A percentile compares a stretch with the other conserved stretches of the same genome.
phyloP scores from a whole-genome alignment of 2,329 filamentous ascomycete species.

The Aureobasidium sp. region DNA sequence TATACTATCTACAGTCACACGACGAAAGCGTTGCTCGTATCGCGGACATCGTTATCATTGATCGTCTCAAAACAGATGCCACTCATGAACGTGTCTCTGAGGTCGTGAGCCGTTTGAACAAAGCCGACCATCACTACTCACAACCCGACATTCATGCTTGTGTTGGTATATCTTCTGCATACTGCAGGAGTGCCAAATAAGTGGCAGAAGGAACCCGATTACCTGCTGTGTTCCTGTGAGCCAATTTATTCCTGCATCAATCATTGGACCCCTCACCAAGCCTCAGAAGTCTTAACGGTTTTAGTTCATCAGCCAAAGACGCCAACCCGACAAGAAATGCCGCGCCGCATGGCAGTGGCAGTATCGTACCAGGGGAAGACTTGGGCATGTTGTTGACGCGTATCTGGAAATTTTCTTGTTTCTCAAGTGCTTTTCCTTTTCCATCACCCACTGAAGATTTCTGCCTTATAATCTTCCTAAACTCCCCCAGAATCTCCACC shows the following conservation, averaged over 20 bases:
- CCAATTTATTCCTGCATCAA: constrained; percentile 2
- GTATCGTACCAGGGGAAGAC: background rate
- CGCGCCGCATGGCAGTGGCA: constrained; percentile 13
- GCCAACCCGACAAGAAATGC: constrained; percentile 13
- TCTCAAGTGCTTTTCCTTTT: background rate
- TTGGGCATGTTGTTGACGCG: background rate
- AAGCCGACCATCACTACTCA: background rate
- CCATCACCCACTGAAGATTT: background rate
- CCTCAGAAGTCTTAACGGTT: constrained; percentile 10
- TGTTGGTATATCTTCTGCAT: background rate
- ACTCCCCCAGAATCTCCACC: background rate
- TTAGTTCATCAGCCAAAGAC: constrained; percentile 7
- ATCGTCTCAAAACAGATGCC: background rate
- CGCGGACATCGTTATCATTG: background rate
- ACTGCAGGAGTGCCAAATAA: background rate
- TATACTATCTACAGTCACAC: background rate
- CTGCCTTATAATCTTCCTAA: background rate
- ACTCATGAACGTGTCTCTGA: background rate
- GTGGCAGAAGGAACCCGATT: background rate
- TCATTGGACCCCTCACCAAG: constrained; percentile 5
- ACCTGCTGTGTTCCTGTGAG: background rate
- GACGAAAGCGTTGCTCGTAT: background rate
- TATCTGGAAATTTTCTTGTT: background rate
- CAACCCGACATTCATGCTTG: background rate
- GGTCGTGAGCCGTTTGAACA: no score